phyloP scores from a whole-genome alignment of 345 rosid species.

The Streptanthus diversifolius region DNA sequence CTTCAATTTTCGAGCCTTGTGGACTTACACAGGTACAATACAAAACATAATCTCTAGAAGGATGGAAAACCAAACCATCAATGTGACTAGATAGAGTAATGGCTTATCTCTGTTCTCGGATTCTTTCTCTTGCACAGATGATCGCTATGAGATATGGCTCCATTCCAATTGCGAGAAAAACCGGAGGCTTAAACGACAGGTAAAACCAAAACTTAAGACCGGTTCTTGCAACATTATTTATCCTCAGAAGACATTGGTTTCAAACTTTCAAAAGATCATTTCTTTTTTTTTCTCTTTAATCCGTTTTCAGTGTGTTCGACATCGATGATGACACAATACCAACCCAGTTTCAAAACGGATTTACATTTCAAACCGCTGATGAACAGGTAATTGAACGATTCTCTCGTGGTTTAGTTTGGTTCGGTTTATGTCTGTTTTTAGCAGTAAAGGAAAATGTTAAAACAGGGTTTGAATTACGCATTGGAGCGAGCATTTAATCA shows the following conservation, averaged over 20 bases:
- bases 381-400: conserved; percentile 56
- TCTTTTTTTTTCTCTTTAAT: not conserved
- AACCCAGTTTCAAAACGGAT: conserved; percentile 64
- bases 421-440: not conserved
- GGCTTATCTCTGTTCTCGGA: not conserved
- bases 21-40: conserved; percentile 90
- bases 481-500: conserved; percentile 68
- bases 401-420: conserved; percentile 2
- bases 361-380: conserved; percentile 62
- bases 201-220: conserved; percentile 25
- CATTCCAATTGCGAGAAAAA: conserved; percentile 78
- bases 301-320: conserved; percentile 65
- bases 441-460: not conserved
- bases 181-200: conserved; percentile 97
- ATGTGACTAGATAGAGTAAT: not conserved
- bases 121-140: conserved; percentile 51
- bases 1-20: conserved; percentile 97
- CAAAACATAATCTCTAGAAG: not conserved
- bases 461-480: conserved; percentile 62
- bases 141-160: conserved; percentile 93
- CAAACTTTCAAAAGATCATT: not conserved
- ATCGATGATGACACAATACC: conserved; percentile 79
- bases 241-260: conserved; percentile 10
- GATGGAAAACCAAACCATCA: conserved; percentile 3
- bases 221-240: not conserved